Conservation (phyloP, 768 basidiomycete species). For the Tubosaeta brunneosetosa region DNA sequence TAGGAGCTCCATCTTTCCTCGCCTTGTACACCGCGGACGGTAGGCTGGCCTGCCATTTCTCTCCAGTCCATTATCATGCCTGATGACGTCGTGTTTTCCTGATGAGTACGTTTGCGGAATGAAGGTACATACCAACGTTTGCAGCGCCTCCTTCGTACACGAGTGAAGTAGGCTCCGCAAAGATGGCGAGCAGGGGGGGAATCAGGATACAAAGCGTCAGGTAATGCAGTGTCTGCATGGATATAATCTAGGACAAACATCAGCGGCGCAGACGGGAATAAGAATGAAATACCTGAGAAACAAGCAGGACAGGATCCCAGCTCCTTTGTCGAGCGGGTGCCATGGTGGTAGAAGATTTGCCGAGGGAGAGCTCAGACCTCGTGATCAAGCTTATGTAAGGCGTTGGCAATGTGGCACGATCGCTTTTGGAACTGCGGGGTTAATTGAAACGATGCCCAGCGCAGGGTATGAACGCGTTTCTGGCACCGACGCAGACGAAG, state of each 20-base stretch:
- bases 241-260: constrained; percentile 64
- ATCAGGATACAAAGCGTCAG: constrained; percentile 77
- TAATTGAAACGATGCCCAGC: constrained; percentile 14
- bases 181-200: constrained; percentile 70
- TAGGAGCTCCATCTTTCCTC: constrained; percentile 63
- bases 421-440: background rate
- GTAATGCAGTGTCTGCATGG: constrained; percentile 92
- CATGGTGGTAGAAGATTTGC: constrained; percentile 22
- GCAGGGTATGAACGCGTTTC: constrained; percentile 30
- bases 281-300: constrained; percentile 64
- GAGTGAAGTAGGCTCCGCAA: constrained; percentile 70
- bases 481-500: constrained; percentile 22
- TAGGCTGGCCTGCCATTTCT: constrained; percentile 84
- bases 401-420: background rate
- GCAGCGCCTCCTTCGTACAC: constrained; percentile 73
- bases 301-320: constrained; percentile 87
- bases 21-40: constrained; percentile 61
- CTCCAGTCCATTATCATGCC: constrained; percentile 98
- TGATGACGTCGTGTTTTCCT: constrained; percentile 21
- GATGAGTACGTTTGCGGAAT: background rate
- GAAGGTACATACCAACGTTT: constrained; percentile 59
- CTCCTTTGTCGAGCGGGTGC: constrained; percentile 42
- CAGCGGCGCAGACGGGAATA: background rate
- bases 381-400: constrained; percentile 16
- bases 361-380: constrained; percentile 2